Percentiles rank a stretch among this genome's conserved stretches.
phyloP scores from a whole-genome alignment of 306 rosid genomes.

The Gleditsia sinensis region DNA sequence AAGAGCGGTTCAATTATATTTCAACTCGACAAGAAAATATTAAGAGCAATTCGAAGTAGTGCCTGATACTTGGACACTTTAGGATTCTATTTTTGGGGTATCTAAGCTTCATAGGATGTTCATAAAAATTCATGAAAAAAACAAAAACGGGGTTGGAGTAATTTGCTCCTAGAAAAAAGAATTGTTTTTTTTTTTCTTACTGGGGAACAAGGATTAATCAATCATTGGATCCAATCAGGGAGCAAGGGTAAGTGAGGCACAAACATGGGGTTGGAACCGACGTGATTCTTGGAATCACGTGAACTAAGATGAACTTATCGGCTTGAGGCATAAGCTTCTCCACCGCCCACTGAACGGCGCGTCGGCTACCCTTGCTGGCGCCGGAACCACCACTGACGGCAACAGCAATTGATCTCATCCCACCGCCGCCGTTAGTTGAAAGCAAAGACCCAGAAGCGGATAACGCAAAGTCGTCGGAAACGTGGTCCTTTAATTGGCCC shows the following conservation, averaged over 20 bases:
- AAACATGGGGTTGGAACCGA: slow-evolving; percentile 78
- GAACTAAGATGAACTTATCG: slow-evolving; percentile 78
- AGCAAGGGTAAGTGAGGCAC: neutral
- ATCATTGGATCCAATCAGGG: slow-evolving; percentile 21
- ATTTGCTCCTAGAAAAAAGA: too few species aligned
- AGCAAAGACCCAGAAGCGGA: too few species aligned
- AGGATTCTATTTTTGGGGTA: too few species aligned
- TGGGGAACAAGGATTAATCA: neutral
- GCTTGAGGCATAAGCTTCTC: slow-evolving; percentile 68
- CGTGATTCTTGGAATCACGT: slow-evolving; percentile 78
- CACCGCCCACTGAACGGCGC: slow-evolving; percentile 84
- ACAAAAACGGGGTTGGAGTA: too few species aligned
- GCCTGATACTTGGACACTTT: too few species aligned
- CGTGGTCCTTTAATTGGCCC: too few species aligned
- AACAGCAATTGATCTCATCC: slow-evolving; percentile 68
- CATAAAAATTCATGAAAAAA: neutral
- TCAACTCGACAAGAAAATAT: too few species aligned
- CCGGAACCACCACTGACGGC: slow-evolving; percentile 65
- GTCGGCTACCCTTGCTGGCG: slow-evolving; percentile 63
- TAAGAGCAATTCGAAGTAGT: too few species aligned
- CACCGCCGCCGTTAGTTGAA: neutral
- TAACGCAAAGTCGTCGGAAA: neutral
- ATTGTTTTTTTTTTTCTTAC: too few species aligned
- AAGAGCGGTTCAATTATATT: neutral
- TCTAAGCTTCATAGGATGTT: too few species aligned